Evolutionary conservation across 2,329 filamentous ascomycete genomes (phyloP).

Genomic region (Penicillium oxalicum): DNA sequence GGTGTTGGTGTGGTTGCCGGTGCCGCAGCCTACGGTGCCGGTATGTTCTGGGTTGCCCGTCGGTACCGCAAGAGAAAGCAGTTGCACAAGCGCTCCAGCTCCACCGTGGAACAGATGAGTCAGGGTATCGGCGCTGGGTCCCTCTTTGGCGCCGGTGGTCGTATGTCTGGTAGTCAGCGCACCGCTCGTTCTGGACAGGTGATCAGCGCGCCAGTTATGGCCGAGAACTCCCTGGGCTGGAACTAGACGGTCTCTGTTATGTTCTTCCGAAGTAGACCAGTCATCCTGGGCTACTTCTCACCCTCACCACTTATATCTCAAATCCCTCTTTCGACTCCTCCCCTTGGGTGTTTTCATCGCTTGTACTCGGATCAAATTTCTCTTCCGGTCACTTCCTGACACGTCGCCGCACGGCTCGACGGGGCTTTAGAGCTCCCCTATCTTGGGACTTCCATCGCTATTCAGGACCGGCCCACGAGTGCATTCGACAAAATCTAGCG

Average conservation of each 20-base stretch:
- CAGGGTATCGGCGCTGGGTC: constrained; percentile 47
- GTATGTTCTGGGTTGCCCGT: constrained; percentile 89
- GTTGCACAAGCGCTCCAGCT: constrained; percentile 70
- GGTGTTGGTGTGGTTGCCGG: constrained; percentile 71
- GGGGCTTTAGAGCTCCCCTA: background rate
- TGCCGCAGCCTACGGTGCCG: constrained; percentile 81
- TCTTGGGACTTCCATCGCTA: background rate
- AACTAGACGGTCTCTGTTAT: constrained; percentile 54
- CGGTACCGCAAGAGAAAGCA: constrained; percentile 83
- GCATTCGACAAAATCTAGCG: background rate
- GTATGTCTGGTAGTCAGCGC: constrained; percentile 56
- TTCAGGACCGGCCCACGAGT: no score
- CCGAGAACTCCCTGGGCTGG: constrained; percentile 93
- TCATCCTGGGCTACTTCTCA: constrained; percentile 5
- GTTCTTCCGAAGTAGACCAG: constrained; percentile 10
- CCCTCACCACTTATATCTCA: constrained; percentile 1
- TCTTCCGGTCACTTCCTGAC: background rate
- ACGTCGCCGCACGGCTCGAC: background rate
- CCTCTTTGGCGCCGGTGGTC: constrained; percentile 42
- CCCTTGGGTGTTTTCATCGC: no score
- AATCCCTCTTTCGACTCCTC: no score
- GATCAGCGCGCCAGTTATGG: constrained; percentile 85
- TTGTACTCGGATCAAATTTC: no score
- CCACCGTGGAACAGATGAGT: constrained; percentile 61
- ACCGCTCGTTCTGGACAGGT: constrained; percentile 58